These are phyloP conservation scores for Candida andamanensis DNA, from an alignment of 805 yeast species.

Conservation along the genomic window DNA sequence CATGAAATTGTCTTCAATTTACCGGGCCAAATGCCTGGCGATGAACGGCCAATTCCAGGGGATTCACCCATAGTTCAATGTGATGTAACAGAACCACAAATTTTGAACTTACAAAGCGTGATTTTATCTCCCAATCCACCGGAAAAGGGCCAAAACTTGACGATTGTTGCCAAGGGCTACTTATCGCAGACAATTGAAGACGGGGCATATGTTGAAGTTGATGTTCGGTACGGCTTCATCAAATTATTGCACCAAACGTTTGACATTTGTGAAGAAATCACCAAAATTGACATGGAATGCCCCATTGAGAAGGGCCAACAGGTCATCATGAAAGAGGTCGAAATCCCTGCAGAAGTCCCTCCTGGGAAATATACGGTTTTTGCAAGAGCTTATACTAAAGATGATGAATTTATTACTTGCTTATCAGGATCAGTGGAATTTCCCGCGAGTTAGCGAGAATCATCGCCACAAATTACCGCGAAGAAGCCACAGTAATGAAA, in stretches of 20 bases:
- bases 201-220: conserved; percentile 93
- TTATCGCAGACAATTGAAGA: conserved; percentile 54
- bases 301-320: conserved; percentile 73
- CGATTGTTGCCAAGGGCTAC: conserved; percentile 70
- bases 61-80: conserved; percentile 81
- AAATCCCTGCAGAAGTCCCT: conserved; percentile 87
- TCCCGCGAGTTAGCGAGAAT: conserved; percentile 24
- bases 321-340: conserved; percentile 63
- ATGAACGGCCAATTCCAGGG: conserved; percentile 78
- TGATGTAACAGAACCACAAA: conserved; percentile 59
- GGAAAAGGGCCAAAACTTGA: conserved; percentile 72
- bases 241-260: conserved; percentile 83
- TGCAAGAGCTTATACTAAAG: conserved; percentile 86
- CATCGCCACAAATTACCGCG: too few species aligned
- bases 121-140: conserved; percentile 85
- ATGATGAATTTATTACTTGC: conserved; percentile 80
- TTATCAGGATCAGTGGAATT: conserved; percentile 66
- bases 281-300: conserved; percentile 79
- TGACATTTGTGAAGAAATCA: conserved; percentile 85
- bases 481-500: too few species aligned
- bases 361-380: conserved; percentile 86
- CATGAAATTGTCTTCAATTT: conserved; percentile 1
- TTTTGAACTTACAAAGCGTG: conserved; percentile 57
- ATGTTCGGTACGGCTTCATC: conserved; percentile 89
- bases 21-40: conserved; percentile 26